Base-by-base conservation (phyloP, 306 rosid genomes). In the Cucumis hystrix region DNA sequence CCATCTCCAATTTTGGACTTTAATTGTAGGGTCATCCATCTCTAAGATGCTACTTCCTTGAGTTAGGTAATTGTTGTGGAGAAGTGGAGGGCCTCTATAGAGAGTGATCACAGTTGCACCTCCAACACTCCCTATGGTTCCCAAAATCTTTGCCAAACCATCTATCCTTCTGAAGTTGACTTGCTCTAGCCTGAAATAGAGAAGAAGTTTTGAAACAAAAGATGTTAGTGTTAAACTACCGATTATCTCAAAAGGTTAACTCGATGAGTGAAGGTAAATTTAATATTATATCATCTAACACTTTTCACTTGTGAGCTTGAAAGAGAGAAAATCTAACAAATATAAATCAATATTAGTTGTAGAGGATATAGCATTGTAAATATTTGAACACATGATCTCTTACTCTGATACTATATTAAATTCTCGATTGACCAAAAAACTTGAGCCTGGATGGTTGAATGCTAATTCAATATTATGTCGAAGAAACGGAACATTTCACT, bases 41-140 rank as follows among this genome's bases (percentile, higher is more conserved):
- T 59, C 75, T 23, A 49, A 74, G 60, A 71, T 69, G 52, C 77
- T 63, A 68, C 77, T 71, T 79, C 79, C 87, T 66, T 80, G 84
- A 10, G 61, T 37, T 16, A 80, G 84, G 63, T 76, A 67, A 17
- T 14, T 83, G 79, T 80, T 82, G 65, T 49, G 83, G 17, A 85
- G 86, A 81, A 90, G 89, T 63, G 92, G 89, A 77, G 90, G 93
- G 45, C 96, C 96, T 88, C 87, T 87, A 84, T 87, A 88, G 64
- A 90, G 91, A 37, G 96, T 90, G 40, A 90, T 87, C 55, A 87
- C 69, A 16, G 88, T 80, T 54, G 96, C 96, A 74, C 96, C 93
- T 33, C 91, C 93, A 15, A 90, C 84, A 82, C 96, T 79, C 3
- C 88, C 91, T 76, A 90, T 80, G 67, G 96, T 90, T 84, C 96